Conservation (phyloP, 129 eudicot species). For the Calendula officinalis region DNA sequence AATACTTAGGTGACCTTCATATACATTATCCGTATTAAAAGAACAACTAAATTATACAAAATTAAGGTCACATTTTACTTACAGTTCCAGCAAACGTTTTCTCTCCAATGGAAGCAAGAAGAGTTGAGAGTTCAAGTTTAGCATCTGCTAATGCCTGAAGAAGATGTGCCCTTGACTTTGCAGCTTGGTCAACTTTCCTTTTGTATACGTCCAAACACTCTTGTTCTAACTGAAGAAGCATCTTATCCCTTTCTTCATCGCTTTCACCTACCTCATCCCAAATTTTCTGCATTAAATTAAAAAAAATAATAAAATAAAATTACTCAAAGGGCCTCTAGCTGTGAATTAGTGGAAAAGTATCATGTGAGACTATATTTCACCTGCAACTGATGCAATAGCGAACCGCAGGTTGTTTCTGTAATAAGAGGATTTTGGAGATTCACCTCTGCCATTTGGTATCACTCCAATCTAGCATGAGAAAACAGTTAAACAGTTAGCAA, state of each 20-base stretch:
- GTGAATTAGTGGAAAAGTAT: background rate
- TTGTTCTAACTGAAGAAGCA: constrained; percentile 94
- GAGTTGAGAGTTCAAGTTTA: constrained; percentile 69
- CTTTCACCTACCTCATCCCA: constrained; percentile 99
- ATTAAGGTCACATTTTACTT: constrained; percentile 30
- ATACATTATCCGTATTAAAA: background rate
- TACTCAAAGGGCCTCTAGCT: no score
- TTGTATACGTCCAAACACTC: constrained; percentile 92
- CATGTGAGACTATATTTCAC: constrained; percentile 29
- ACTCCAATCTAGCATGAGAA: constrained; percentile 29
- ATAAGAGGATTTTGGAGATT: constrained; percentile 51
- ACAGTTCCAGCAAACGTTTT: constrained; percentile 60
- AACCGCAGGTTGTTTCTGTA: constrained; percentile 71
- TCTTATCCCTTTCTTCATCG: constrained; percentile 85
- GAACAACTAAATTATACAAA: background rate
- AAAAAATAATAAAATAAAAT: background rate
- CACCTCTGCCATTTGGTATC: constrained; percentile 61
- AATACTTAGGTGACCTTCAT: no score
- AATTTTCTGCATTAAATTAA: constrained; percentile 59
- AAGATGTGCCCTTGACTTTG: constrained; percentile 74
- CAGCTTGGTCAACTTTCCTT: constrained; percentile 91
- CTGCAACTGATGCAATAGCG: constrained; percentile 81
- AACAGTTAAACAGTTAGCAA: constrained; percentile 17
- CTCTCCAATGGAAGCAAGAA: constrained; percentile 88
- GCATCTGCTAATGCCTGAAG: constrained; percentile 84